These are phyloP conservation scores for Rhodotorula sp. DNA, from an alignment of 1,284 basidiomycete genomes.

Conservation along the genomic window DNA sequence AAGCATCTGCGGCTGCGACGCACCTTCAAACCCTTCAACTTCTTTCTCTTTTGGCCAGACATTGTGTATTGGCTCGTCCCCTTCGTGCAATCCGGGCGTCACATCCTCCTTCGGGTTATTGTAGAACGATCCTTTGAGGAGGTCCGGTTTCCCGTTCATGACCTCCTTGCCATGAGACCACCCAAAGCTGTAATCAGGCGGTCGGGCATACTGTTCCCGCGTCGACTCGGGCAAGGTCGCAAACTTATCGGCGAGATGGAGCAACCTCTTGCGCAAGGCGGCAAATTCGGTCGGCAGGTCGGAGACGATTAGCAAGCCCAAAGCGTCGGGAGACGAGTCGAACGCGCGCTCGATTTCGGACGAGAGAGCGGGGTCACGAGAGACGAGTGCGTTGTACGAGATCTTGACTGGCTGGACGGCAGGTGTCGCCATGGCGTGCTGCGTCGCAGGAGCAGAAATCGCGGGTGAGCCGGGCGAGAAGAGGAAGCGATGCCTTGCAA, in stretches of 20 bases:
- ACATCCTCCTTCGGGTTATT: slow-evolving; percentile 76
- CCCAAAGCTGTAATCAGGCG: slow-evolving; percentile 56
- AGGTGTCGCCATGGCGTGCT: background rate
- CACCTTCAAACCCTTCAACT: slow-evolving; percentile 65
- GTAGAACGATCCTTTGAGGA: slow-evolving; percentile 86
- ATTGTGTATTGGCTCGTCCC: slow-evolving; percentile 55
- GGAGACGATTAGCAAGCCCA: slow-evolving; percentile 42
- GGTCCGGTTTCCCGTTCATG: slow-evolving; percentile 90
- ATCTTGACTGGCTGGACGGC: slow-evolving; percentile 25
- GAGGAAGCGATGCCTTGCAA: no score
- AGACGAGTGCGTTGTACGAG: slow-evolving; percentile 24
- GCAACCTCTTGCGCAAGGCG: slow-evolving; percentile 63
- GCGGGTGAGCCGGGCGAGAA: no score
- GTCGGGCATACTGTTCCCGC: slow-evolving; percentile 61
- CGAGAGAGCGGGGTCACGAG: slow-evolving; percentile 2
- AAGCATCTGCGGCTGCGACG: slow-evolving; percentile 43
- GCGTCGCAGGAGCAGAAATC: no score
- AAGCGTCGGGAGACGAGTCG: slow-evolving; percentile 34
- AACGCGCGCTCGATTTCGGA: slow-evolving; percentile 35
- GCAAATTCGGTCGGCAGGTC: slow-evolving; percentile 70
- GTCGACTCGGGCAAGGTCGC: slow-evolving; percentile 63
- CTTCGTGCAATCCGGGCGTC: slow-evolving; percentile 51
- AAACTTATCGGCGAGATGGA: slow-evolving; percentile 65
- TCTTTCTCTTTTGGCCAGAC: slow-evolving; percentile 73
- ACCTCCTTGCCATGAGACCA: slow-evolving; percentile 95